Percentiles rank a stretch among this genome's conserved stretches.
These are phyloP conservation scores for Trichosporon inkin DNA, from an alignment of 1,284 basidiomycete species.

Conservation along the genomic window DNA sequence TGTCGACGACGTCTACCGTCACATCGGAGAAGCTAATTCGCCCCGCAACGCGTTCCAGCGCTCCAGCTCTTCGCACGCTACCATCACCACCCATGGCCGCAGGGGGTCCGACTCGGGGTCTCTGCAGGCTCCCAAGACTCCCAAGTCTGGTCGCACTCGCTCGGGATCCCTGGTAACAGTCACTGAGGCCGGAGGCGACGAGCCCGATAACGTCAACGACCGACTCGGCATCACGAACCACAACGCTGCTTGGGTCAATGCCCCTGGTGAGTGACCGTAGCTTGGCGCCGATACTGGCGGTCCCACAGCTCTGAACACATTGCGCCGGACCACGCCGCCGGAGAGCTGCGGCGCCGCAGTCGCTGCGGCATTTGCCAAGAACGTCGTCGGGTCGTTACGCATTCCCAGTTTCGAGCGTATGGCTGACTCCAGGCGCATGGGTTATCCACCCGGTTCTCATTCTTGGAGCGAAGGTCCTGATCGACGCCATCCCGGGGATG, in stretches of 20 bases:
- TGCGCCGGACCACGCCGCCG: too few species aligned
- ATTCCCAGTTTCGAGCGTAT: too few species aligned
- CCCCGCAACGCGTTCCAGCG: conserved; percentile 16
- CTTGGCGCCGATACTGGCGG: not conserved
- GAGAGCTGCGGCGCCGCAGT: not conserved
- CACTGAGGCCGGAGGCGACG: conserved; percentile 74
- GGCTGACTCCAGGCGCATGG: conserved; percentile 74
- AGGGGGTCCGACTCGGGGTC: conserved; percentile 1
- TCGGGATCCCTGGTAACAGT: conserved; percentile 66
- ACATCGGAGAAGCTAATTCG: conserved; percentile 8
- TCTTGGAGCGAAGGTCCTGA: conserved; percentile 78
- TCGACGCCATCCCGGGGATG: conserved; percentile 93
- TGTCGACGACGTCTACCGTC: conserved; percentile 29
- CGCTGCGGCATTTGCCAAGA: not conserved
- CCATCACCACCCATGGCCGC: conserved; percentile 12
- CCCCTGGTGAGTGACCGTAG: conserved; percentile 66
- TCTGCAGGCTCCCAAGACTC: conserved; percentile 2
- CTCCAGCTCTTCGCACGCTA: conserved; percentile 13
- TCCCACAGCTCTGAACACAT: not conserved
- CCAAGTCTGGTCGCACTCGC: conserved; percentile 19
- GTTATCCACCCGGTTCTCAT: conserved; percentile 95
- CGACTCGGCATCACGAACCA: conserved; percentile 76
- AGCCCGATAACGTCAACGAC: conserved; percentile 69
- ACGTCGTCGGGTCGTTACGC: too few species aligned
- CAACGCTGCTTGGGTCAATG: conserved; percentile 98